These are phyloP conservation scores for Mortierella sp. DNA, from an alignment of 371 early-diverging fungal genomes.

Conservation along the genomic window DNA sequence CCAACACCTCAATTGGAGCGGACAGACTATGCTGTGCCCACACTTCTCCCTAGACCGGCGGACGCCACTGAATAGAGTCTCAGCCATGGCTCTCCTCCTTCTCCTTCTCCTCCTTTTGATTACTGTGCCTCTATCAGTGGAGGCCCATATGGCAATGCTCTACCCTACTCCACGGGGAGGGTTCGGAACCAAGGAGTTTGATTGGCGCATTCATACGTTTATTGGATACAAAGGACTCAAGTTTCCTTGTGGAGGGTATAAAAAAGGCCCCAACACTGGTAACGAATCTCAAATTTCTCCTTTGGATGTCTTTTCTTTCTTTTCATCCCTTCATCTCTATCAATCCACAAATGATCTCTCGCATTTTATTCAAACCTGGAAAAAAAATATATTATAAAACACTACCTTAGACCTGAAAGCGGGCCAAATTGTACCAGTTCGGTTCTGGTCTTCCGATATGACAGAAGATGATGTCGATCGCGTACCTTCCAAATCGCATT, in stretches of 20 bases:
- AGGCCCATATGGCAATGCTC: slow-evolving; percentile 48
- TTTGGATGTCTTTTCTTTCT: neutral
- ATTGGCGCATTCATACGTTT: slow-evolving; percentile 35
- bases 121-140: too few relatives aligned
- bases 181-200: slow-evolving; percentile 26
- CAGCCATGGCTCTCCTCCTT: too few relatives aligned
- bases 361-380: too few relatives aligned
- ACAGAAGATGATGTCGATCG: slow-evolving; percentile 4
- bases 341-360: too few relatives aligned
- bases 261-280: slow-evolving; percentile 18
- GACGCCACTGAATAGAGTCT: too few relatives aligned
- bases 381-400: too few relatives aligned
- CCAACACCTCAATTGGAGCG: too few relatives aligned
- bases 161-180: slow-evolving; percentile 43
- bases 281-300: neutral
- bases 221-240: slow-evolving; percentile 37
- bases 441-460: slow-evolving; percentile 36
- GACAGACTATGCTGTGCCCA: too few relatives aligned
- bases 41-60: too few relatives aligned
- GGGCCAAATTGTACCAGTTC: slow-evolving; percentile 44
- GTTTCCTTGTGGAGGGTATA: slow-evolving; percentile 44
- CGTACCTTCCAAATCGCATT: too few relatives aligned
- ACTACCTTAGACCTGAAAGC: slow-evolving; percentile 41
- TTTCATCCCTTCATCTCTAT: neutral
- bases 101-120: too few relatives aligned